These are phyloP conservation scores for Paramecium tetraurelia DNA, from an alignment of 73 alveolate species.

Conservation along the genomic window DNA sequence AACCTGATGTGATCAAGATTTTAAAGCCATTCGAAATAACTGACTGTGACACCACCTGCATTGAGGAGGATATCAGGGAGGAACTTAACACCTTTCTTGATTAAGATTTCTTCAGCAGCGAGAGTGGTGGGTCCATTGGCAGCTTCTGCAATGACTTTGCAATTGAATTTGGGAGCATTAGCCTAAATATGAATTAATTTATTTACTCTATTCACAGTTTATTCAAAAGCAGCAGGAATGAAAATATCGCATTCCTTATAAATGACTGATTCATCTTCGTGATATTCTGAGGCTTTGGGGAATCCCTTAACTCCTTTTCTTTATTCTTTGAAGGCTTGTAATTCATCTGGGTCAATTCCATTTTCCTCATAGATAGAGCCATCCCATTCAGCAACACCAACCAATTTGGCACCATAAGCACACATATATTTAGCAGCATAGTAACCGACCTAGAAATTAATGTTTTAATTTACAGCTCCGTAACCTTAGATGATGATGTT, in stretches of 20 bases:
- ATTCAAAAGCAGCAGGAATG: constrained; percentile 89
- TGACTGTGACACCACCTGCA: constrained; percentile 91
- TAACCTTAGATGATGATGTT: constrained; percentile 85
- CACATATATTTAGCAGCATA: constrained; percentile 86
- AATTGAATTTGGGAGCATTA: constrained; percentile 77
- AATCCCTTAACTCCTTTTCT: constrained; percentile 82
- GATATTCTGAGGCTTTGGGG: constrained; percentile 71
- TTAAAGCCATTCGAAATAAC: constrained; percentile 91
- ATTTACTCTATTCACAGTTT: constrained; percentile 68
- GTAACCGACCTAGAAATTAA: constrained; percentile 65
- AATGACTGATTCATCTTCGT: constrained; percentile 72
- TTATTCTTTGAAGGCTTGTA: constrained; percentile 61
- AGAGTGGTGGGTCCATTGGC: constrained; percentile 85
- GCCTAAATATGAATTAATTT: constrained; percentile 14
- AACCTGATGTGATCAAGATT: constrained; percentile 76
- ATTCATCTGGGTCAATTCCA: constrained; percentile 85
- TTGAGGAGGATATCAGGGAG: constrained; percentile 85
- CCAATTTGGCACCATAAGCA: constrained; percentile 78
- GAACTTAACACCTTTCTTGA: constrained; percentile 74
- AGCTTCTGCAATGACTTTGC: constrained; percentile 85
- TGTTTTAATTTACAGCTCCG: constrained; percentile 73
- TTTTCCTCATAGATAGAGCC: constrained; percentile 77
- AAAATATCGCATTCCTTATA: constrained; percentile 84
- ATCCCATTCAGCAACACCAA: constrained; percentile 82
- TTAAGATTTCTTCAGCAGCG: constrained; percentile 75